Conservation (phyloP, 2,329 filamentous ascomycete genomes). For the Colletotrichum eremochloae region DNA sequence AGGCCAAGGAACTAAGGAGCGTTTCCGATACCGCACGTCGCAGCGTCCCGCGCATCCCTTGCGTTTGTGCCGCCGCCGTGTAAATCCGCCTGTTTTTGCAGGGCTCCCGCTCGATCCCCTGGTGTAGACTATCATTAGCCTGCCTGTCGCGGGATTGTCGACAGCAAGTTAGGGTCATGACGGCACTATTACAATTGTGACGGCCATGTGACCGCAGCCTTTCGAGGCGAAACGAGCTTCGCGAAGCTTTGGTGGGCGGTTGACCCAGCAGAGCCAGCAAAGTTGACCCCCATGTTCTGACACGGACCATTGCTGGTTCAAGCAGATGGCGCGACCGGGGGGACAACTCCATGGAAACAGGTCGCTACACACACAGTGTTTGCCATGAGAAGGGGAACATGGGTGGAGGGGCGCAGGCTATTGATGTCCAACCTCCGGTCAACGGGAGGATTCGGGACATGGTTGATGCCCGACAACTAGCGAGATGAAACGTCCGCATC, state of each 20-base stretch:
- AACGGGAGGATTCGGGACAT: not conserved
- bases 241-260: not conserved
- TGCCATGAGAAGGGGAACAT: not conserved
- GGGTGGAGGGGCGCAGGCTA: not conserved
- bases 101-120: not conserved
- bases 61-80: not conserved
- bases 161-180: not conserved
- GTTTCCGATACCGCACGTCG: not conserved
- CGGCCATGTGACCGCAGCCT: too few relatives aligned
- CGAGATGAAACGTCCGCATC: not conserved
- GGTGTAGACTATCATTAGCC: not conserved
- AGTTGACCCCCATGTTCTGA: not conserved
- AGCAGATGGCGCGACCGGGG: not conserved
- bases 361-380: too few relatives aligned
- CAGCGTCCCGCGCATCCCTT: not conserved
- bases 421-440: not conserved
- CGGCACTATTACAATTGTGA: too few relatives aligned
- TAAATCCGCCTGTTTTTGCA: not conserved
- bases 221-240: not conserved
- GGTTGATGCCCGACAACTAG: not conserved
- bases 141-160: not conserved
- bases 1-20: not conserved
- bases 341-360: not conserved
- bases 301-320: not conserved
- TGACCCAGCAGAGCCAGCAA: not conserved